phyloP scores from a whole-genome alignment of 1,139 yeast genomes.

The Meyerozyma elateridarum region DNA sequence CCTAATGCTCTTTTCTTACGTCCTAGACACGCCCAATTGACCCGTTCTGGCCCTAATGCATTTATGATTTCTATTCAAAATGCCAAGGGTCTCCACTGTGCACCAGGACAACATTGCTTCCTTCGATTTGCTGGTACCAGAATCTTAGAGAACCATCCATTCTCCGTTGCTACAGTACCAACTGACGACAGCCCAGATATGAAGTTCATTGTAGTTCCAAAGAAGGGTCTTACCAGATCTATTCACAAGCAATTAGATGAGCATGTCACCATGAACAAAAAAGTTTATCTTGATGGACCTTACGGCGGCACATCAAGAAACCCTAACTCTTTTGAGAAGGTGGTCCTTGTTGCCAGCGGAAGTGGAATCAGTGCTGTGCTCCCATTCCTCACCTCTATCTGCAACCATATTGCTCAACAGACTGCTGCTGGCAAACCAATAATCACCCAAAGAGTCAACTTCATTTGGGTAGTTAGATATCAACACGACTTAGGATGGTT shows the following conservation, averaged over 20 bases:
- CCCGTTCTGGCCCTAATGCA: conserved; percentile 26
- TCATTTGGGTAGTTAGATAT: conserved; percentile 47
- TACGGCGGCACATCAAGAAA: conserved; percentile 58
- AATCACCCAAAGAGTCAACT: conserved; percentile 28
- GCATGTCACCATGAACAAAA: conserved; percentile 18
- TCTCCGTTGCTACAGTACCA: conserved; percentile 44
- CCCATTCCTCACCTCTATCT: conserved; percentile 38
- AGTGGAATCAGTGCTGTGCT: conserved; percentile 54
- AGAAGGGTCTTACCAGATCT: conserved; percentile 44
- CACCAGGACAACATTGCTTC: conserved; percentile 59
- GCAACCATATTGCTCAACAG: conserved; percentile 13
- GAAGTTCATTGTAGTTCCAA: conserved; percentile 48
- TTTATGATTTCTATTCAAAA: conserved; percentile 41
- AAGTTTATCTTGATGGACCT: conserved; percentile 56
- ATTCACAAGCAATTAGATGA: conserved; percentile 27
- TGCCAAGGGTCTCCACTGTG: conserved; percentile 36
- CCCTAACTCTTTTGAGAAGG: conserved; percentile 44
- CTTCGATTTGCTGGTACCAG: conserved; percentile 45
- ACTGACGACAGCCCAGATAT: conserved; percentile 25
- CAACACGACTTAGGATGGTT: conserved; percentile 43
- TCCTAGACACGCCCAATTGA: conserved; percentile 41
- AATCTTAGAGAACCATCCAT: conserved; percentile 57
- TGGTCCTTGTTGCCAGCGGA: conserved; percentile 43
- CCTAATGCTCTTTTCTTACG: conserved; percentile 41
- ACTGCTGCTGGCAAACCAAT: conserved; percentile 9